phyloP scores from a whole-genome alignment of 1,139 yeast species.

The Diutina scorzettiae region DNA sequence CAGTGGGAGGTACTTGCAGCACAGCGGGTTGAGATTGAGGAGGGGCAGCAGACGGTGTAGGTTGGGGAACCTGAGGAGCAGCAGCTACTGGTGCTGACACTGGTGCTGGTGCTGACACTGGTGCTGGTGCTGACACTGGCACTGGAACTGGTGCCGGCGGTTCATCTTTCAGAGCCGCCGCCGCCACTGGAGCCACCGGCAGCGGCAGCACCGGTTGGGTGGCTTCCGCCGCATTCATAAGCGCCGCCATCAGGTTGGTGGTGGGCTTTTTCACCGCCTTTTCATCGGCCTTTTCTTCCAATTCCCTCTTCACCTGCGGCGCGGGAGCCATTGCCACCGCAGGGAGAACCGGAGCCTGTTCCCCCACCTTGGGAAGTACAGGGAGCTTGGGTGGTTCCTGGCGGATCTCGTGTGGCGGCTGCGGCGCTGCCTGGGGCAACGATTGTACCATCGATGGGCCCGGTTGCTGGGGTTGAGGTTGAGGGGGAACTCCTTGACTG shows the following conservation, averaged over 20 bases:
- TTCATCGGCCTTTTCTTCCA: conserved; percentile 25
- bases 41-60: not conserved
- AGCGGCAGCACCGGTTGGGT: conserved; percentile 5
- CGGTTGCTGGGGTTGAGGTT: conserved; percentile 9
- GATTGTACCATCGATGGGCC: conserved; percentile 8
- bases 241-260: conserved; percentile 15
- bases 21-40: not conserved
- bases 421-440: not conserved
- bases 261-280: conserved; percentile 13
- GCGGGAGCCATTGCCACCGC: not conserved
- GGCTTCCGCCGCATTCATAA: conserved; percentile 8
- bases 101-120: not conserved
- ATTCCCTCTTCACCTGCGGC: conserved; percentile 21
- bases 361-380: not conserved
- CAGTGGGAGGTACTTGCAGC: not conserved
- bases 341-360: not conserved
- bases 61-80: not conserved
- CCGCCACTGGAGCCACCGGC: conserved; percentile 5
- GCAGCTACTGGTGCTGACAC: not conserved
- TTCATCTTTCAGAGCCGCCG: conserved; percentile 6
- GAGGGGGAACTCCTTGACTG: conserved; percentile 14
- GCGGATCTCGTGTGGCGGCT: not conserved
- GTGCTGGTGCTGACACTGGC: conserved; percentile 6
- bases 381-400: conserved; percentile 7
- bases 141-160: conserved; percentile 7